Evolutionary conservation across 345 rosid genomes (phyloP).

Genomic region (Eucalyptus grandis): DNA sequence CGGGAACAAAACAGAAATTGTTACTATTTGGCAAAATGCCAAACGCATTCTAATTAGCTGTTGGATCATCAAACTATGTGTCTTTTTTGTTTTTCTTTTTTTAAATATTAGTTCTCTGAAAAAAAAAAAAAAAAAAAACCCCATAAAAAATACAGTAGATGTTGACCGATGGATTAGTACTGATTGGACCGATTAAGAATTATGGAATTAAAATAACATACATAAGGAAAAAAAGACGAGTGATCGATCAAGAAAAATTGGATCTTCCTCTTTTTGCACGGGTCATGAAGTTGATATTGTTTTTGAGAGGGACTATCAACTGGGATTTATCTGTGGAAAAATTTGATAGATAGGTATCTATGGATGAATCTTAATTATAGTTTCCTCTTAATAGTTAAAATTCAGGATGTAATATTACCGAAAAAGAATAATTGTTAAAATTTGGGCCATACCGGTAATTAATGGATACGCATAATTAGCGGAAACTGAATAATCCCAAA

Average conservation of each 20-base stretch:
- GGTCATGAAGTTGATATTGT: too few species aligned
- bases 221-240: neutral
- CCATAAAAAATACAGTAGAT: neutral
- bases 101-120: neutral
- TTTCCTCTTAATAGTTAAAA: too few species aligned
- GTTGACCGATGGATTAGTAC: neutral
- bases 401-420: neutral
- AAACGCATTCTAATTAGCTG: neutral
- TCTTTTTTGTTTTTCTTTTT: too few species aligned
- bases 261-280: too few species aligned
- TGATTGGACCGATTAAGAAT: neutral
- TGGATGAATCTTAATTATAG: neutral
- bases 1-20: fast-evolving
- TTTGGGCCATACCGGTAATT: neutral
- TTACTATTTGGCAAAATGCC: too few species aligned
- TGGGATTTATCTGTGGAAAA: too few species aligned
- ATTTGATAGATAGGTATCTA: too few species aligned
- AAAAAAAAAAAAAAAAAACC: too few species aligned
- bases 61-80: neutral
- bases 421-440: neutral
- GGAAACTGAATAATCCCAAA: too few species aligned
- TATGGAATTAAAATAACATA: neutral
- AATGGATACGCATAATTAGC: too few species aligned
- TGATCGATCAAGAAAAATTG: too few species aligned
- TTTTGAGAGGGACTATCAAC: too few species aligned